Evolutionary conservation across 345 rosid genomes (phyloP), one percentile per base, ranked within the genome.

Genomic region (Corchorus olitorius): DNA sequence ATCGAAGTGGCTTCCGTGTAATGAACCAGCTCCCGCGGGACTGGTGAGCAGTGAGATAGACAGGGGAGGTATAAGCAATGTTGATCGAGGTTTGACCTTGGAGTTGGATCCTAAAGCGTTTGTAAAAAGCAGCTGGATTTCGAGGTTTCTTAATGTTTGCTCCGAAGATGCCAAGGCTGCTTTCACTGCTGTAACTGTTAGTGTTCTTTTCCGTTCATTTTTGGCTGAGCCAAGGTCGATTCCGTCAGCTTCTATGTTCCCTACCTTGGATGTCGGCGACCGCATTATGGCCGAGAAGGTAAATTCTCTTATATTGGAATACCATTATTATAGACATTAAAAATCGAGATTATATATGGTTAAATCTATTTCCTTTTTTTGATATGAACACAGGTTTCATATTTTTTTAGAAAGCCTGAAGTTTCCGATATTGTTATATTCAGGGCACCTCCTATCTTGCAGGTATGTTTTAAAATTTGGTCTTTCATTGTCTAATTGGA

Each of bases 211-310:
- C 78, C 88, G 88, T 34, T 95, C 98, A 6, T 80, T 86, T 27
- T 74, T 94, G 78, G 98, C 95, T 1, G 97, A 94, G 87, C 95
- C 98, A 2, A 88, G 92, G 71, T 91, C 98, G 6, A 94, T 94
- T 69, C 95, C 97, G 13, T 90, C 98, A 0, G 5, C 81, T 19
- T 95, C 98, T 76, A 95, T 95, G 99, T 83, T 45, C 66, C 99
- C 99, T 50, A 95, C 98, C 46, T 88, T 94, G 6, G 94, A 91
- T 70, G 90, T 89, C 16, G 98, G 97, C 53, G 97, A 93, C 80
- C 93, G 97, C 68, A 80, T 94, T 85, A 73, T 94, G 75, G 95
- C 98, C 0, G 98, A 93, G 85, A 94, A 93, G 97, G 98, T 90
- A 78, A 88, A 41, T 15, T 0, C 39, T 63, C 5, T 7, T 27